These are phyloP conservation scores for Polyporus tsugae DNA, from an alignment of 1,284 basidiomycete species.

Conservation along the genomic window DNA sequence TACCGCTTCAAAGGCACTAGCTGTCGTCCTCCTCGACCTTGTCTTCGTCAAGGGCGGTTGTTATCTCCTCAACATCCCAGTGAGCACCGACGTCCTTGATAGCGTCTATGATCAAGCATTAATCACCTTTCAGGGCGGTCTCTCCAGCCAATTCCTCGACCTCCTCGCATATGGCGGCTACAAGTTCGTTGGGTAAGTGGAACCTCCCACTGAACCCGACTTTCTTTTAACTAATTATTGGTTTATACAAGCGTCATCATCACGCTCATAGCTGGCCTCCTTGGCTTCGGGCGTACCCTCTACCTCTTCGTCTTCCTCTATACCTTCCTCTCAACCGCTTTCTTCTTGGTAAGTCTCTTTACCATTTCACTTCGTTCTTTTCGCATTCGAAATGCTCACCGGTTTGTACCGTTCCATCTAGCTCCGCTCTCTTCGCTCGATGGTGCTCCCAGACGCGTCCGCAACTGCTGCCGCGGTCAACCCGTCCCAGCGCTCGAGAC, in stretches of 20 bases:
- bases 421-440: constrained; percentile 92
- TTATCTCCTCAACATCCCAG: constrained; percentile 66
- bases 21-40: constrained; percentile 88
- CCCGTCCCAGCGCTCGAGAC: constrained; percentile 74
- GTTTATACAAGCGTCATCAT: constrained; percentile 67
- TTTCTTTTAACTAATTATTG: constrained; percentile 9
- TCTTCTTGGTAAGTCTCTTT: constrained; percentile 83
- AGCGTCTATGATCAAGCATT: not conserved
- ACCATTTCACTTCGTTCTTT: not conserved
- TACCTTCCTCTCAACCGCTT: constrained; percentile 88
- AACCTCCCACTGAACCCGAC: not conserved
- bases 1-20: constrained; percentile 84
- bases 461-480: constrained; percentile 72
- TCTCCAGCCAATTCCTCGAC: constrained; percentile 77
- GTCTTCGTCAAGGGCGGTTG: constrained; percentile 90
- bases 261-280: constrained; percentile 68
- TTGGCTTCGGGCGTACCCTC: constrained; percentile 67
- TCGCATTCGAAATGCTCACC: not conserved
- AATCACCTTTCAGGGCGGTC: constrained; percentile 43
- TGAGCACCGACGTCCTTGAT: constrained; percentile 18
- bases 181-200: constrained; percentile 91
- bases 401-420: constrained; percentile 40
- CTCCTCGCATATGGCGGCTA: constrained; percentile 91
- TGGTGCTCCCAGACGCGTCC: constrained; percentile 79
- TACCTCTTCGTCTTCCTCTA: constrained; percentile 85